Conservation (phyloP, 1,139 yeast genomes). For the Candida buenavistaensis region DNA sequence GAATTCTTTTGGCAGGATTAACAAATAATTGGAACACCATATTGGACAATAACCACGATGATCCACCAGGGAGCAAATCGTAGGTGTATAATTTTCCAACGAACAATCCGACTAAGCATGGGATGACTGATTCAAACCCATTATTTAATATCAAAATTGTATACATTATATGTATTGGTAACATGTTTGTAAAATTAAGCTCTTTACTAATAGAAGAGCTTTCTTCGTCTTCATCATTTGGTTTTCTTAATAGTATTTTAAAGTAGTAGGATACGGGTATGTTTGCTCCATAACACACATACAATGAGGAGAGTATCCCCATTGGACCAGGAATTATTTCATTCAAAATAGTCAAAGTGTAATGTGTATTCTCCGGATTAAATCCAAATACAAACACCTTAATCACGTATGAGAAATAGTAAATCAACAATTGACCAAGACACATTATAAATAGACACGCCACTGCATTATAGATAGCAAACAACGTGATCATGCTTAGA, state of each 20-base stretch:
- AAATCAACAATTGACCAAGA: conserved; percentile 36
- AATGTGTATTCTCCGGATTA: conserved; percentile 15
- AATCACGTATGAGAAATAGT: conserved; percentile 28
- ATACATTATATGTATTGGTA: conserved; percentile 53
- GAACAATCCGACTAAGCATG: conserved; percentile 56
- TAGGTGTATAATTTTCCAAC: conserved; percentile 57
- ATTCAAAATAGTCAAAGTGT: conserved; percentile 34
- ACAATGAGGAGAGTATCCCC: conserved; percentile 57
- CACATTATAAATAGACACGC: conserved; percentile 37
- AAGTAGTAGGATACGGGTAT: conserved; percentile 66
- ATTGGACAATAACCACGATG: conserved; percentile 50
- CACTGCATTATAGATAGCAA: conserved; percentile 36
- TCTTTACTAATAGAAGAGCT: conserved; percentile 20
- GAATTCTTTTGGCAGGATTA: conserved; percentile 22
- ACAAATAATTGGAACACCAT: conserved; percentile 24
- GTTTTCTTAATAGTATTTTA: conserved; percentile 41
- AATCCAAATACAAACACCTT: conserved; percentile 15
- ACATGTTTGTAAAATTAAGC: conserved; percentile 54
- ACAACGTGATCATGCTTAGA: conserved; percentile 35
- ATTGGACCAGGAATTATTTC: conserved; percentile 59
- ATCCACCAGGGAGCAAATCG: conserved; percentile 62
- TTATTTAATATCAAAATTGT: conserved; percentile 54
- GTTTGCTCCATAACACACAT: conserved; percentile 54
- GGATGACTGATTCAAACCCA: conserved; percentile 51
- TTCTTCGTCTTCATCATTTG: conserved; percentile 11